These are phyloP conservation scores for Arthrinium phaeospermum DNA, from an alignment of 2,329 filamentous ascomycete genomes.

Conservation along the genomic window DNA sequence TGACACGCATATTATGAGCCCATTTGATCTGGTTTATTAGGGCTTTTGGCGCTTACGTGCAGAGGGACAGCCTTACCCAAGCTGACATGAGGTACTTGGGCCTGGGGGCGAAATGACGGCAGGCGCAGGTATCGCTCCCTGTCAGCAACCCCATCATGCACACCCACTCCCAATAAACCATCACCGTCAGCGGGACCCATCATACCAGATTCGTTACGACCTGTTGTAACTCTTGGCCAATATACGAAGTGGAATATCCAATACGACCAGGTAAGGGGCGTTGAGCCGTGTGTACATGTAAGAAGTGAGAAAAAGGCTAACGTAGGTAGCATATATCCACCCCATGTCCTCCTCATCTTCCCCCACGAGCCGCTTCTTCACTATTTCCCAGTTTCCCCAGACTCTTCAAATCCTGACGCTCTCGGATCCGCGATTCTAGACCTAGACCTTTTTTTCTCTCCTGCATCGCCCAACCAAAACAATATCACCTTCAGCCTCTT, in stretches of 20 bases:
- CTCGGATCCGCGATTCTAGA: constrained; percentile 13
- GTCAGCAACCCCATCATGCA: neutral
- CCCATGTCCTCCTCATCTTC: neutral
- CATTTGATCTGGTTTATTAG: neutral
- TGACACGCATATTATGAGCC: neutral
- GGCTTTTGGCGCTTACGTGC: constrained; percentile 9
- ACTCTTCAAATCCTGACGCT: neutral
- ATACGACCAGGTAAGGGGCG: neutral
- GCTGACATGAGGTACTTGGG: constrained; percentile 4
- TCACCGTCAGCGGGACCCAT: constrained; percentile 1
- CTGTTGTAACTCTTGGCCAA: constrained; percentile 10
- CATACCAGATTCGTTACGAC: constrained; percentile 10
- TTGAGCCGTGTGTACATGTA: neutral
- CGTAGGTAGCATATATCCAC: neutral
- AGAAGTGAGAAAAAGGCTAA: neutral
- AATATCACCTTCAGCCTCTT: neutral
- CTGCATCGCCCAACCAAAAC: neutral
- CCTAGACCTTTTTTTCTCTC: neutral
- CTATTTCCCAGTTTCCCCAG: constrained; percentile 5
- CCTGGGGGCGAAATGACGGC: neutral
- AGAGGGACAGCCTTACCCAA: constrained; percentile 5
- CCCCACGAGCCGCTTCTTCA: constrained; percentile 12
- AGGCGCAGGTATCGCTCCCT: neutral
- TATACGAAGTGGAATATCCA: constrained; percentile 16
- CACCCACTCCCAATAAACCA: neutral